A percentile compares a stretch with the other conserved stretches of the same genome.
phyloP scores from a whole-genome alignment of 495 filamentous ascomycete species.

The Aspergillus cristatus region DNA sequence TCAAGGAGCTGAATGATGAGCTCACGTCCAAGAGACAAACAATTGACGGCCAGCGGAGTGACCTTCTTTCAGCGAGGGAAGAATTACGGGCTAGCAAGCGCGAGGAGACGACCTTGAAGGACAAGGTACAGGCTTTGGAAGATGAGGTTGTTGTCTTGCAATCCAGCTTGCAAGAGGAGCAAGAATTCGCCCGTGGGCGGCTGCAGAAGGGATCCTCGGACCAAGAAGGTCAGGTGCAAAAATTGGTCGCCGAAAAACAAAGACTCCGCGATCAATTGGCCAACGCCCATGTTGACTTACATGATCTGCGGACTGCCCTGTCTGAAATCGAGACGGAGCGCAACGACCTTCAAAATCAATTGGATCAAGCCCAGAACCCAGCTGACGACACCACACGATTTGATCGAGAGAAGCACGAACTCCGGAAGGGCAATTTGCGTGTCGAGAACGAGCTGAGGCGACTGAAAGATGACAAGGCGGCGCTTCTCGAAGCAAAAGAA shows the following conservation, averaged over 20 bases:
- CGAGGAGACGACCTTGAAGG: constrained; percentile 51
- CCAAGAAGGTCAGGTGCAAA: constrained; percentile 38
- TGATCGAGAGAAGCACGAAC: constrained; percentile 53
- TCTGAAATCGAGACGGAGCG: constrained; percentile 52
- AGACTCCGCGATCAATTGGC: constrained; percentile 54
- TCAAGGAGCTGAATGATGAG: constrained; percentile 49
- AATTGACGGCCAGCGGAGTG: constrained; percentile 45
- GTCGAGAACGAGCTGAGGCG: constrained; percentile 51
- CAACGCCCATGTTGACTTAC: constrained; percentile 51
- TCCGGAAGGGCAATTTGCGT: constrained; percentile 48
- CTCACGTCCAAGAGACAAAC: constrained; percentile 43
- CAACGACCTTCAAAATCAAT: constrained; percentile 51
- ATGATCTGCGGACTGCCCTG: constrained; percentile 42
- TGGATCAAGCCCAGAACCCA: constrained; percentile 39
- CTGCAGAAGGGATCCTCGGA: constrained; percentile 36
- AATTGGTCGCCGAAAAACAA: constrained; percentile 48
- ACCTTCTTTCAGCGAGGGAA: constrained; percentile 54
- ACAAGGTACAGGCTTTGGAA: constrained; percentile 66
- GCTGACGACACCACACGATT: constrained; percentile 46
- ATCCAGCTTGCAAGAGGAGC: constrained; percentile 64
- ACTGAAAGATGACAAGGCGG: constrained; percentile 47
- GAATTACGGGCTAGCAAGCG: constrained; percentile 59
- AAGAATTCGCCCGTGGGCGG: constrained; percentile 51
- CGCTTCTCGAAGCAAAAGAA: constrained; percentile 40
- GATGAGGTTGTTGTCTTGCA: constrained; percentile 75